Evolutionary conservation across 2,329 filamentous ascomycete genomes (phyloP).

Genomic region (Gnomoniopsis smithogilvyi): DNA sequence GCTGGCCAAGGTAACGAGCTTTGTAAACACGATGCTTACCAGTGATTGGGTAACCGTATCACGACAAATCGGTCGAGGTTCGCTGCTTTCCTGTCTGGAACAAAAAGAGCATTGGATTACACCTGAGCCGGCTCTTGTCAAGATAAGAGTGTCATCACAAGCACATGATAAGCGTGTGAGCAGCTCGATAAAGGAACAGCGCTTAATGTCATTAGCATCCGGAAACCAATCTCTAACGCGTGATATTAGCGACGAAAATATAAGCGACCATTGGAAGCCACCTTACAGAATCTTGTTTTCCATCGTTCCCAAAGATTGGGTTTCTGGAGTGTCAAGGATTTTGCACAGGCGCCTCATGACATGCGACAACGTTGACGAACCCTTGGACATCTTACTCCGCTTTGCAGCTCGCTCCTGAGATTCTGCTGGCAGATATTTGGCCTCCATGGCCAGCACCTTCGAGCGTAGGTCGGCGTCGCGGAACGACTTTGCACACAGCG

Average conservation of each 20-base stretch:
- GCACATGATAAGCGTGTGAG: slow-evolving; percentile 58
- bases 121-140: slow-evolving; percentile 12
- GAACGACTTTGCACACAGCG: slow-evolving; percentile 4
- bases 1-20: slow-evolving; percentile 39
- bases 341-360: slow-evolving; percentile 6
- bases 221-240: slow-evolving; percentile 19
- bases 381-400: slow-evolving; percentile 1
- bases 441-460: slow-evolving; percentile 1
- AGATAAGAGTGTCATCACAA: slow-evolving; percentile 41
- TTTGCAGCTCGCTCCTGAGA: slow-evolving; percentile 3
- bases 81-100: slow-evolving; percentile 7
- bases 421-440: neutral
- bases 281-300: slow-evolving; percentile 13
- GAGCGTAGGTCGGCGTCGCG: slow-evolving; percentile 6
- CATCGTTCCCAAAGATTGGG: neutral
- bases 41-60: slow-evolving; percentile 30
- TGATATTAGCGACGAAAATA: neutral
- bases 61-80: slow-evolving; percentile 15
- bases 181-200: slow-evolving; percentile 32
- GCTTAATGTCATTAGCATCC: slow-evolving; percentile 19
- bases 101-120: slow-evolving; percentile 24
- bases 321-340: neutral
- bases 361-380: neutral
- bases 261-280: neutral
- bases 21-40: slow-evolving; percentile 43